Evolutionary conservation across 495 filamentous ascomycete species (phyloP).

Genomic region (Durotheca rogersii): DNA sequence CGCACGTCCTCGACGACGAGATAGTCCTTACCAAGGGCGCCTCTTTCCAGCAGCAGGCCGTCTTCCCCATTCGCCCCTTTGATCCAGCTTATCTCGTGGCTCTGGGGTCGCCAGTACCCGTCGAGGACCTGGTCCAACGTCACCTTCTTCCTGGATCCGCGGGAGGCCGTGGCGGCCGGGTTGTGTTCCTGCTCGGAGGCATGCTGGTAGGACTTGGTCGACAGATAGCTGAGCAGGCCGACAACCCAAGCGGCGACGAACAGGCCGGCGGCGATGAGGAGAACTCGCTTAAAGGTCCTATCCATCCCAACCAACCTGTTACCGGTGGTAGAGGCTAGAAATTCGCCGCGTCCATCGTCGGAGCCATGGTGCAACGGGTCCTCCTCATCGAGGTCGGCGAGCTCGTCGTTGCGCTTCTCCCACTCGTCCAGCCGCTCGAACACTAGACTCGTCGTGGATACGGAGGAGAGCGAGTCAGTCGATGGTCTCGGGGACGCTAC

Average conservation of each 20-base stretch:
- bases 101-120: conserved; percentile 67
- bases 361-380: conserved; percentile 46
- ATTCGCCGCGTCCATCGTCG: conserved; percentile 47
- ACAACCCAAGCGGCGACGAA: conserved; percentile 78
- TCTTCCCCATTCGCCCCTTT: conserved; percentile 81
- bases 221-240: conserved; percentile 73
- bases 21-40: conserved; percentile 60
- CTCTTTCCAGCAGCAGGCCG: conserved; percentile 73
- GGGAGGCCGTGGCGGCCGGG: conserved; percentile 61
- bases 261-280: conserved; percentile 67
- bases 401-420: conserved; percentile 40
- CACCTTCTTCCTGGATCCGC: conserved; percentile 72
- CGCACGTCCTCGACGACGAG: conserved; percentile 87
- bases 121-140: conserved; percentile 76
- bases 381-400: conserved; percentile 43
- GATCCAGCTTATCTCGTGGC: conserved; percentile 84
- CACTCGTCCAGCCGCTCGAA: conserved; percentile 68
- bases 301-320: conserved; percentile 50
- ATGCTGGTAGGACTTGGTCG: conserved; percentile 63
- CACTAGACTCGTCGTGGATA: conserved; percentile 75
- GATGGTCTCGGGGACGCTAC: conserved; percentile 46
- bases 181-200: conserved; percentile 63
- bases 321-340: conserved; percentile 38
- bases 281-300: conserved; percentile 59
- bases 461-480: conserved; percentile 62